phyloP scores from a whole-genome alignment of 2,329 filamentous ascomycete genomes.

The Colletotrichum somersetense region DNA sequence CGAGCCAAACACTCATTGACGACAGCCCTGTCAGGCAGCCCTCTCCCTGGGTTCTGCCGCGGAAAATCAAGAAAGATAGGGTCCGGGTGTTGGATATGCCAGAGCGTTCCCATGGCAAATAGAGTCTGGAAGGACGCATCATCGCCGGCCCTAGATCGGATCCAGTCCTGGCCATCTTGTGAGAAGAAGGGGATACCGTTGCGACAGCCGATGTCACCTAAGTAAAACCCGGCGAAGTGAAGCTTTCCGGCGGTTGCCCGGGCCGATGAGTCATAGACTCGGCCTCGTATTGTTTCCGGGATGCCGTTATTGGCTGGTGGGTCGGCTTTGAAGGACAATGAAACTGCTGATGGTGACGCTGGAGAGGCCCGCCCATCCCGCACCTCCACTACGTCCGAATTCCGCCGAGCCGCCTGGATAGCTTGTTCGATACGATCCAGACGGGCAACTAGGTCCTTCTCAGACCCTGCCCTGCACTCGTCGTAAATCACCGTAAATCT shows the following conservation, averaged over 20 bases:
- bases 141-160: constrained; percentile 59
- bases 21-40: constrained; percentile 53
- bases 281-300: constrained; percentile 25
- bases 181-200: constrained; percentile 65
- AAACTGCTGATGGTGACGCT: constrained; percentile 25
- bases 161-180: constrained; percentile 60
- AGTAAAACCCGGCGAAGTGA: constrained; percentile 61
- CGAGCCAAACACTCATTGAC: constrained; percentile 46
- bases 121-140: constrained; percentile 47
- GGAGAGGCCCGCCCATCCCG: constrained; percentile 24
- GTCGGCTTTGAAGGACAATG: constrained; percentile 20
- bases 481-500: constrained; percentile 35
- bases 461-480: constrained; percentile 39
- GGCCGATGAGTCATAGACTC: constrained; percentile 28
- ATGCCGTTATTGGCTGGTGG: constrained; percentile 26
- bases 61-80: constrained; percentile 24
- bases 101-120: constrained; percentile 43
- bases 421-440: constrained; percentile 56
- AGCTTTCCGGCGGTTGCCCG: constrained; percentile 51
- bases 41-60: constrained; percentile 8
- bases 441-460: constrained; percentile 52
- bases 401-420: constrained; percentile 46
- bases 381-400: constrained; percentile 20
- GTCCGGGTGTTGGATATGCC: constrained; percentile 42
- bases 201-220: constrained; percentile 60